phyloP scores from a whole-genome alignment of 257 asterid genomes.

The Fraxinus excelsior region DNA sequence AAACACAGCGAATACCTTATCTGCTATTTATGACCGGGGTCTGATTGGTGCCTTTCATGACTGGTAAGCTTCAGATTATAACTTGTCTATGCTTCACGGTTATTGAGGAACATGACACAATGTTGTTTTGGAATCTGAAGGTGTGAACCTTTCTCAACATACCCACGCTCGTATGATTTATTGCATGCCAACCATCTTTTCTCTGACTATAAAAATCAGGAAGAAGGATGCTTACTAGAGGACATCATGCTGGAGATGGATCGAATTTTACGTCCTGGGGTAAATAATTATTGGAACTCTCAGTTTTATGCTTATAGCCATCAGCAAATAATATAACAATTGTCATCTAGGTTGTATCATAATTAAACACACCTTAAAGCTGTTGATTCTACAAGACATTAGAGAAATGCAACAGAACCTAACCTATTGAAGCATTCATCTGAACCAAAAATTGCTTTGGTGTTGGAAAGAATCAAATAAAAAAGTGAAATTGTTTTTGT shows the following conservation, averaged over 20 bases:
- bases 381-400: not conserved
- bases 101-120: slow-evolving; percentile 1
- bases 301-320: not conserved
- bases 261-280: slow-evolving; percentile 83
- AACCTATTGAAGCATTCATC: not conserved
- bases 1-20: slow-evolving; percentile 58
- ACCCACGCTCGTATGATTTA: slow-evolving; percentile 87
- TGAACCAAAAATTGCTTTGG: not conserved
- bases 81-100: not conserved
- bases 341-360: not conserved
- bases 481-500: too few species aligned
- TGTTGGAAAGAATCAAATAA: not conserved
- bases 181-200: slow-evolving; percentile 54
- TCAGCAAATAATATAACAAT: not conserved
- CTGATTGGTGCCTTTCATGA: slow-evolving; percentile 80
- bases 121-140: slow-evolving; percentile 36
- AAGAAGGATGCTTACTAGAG: slow-evolving; percentile 77
- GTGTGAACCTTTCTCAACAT: slow-evolving; percentile 95
- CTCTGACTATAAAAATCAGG: slow-evolving; percentile 53
- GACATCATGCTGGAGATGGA: slow-evolving; percentile 94
- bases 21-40: slow-evolving; percentile 83
- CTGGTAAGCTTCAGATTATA: slow-evolving; percentile 53
- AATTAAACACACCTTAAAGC: not conserved
- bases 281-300: slow-evolving; percentile 22
- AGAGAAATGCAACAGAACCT: too few species aligned